phyloP scores from a whole-genome alignment of 108 stramenopile species.

The Nitzschia putrida region DNA sequence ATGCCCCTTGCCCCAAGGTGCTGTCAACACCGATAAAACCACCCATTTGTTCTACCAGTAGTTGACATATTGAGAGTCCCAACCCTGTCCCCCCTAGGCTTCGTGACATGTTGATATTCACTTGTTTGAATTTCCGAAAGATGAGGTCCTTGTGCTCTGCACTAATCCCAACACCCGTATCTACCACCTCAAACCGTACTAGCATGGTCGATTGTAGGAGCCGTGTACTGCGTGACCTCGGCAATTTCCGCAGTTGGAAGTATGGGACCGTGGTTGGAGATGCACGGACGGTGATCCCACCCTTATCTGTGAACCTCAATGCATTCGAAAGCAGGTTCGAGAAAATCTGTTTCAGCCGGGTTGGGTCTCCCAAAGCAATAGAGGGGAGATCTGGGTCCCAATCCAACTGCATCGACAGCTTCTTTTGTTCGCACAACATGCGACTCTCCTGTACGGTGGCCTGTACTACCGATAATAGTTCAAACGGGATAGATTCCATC shows the following conservation, averaged over 20 bases:
- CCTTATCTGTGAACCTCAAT: slow-evolving; percentile 54
- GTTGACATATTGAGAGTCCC: slow-evolving; percentile 52
- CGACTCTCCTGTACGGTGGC: slow-evolving; percentile 40
- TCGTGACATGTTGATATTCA: slow-evolving; percentile 33
- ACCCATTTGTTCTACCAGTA: slow-evolving; percentile 42
- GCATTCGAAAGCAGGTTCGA: slow-evolving; percentile 60
- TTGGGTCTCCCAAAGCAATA: slow-evolving; percentile 50
- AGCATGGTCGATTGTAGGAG: background rate
- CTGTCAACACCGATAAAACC: slow-evolving; percentile 48
- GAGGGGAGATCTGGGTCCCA: slow-evolving; percentile 22
- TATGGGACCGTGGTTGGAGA: background rate
- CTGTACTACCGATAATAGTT: slow-evolving; percentile 34
- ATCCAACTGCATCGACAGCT: slow-evolving; percentile 14
- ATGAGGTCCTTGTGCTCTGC: slow-evolving; percentile 31
- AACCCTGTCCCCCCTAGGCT: slow-evolving; percentile 58
- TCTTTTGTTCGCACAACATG: slow-evolving; percentile 33
- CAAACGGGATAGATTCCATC: slow-evolving; percentile 46
- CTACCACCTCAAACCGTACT: slow-evolving; percentile 42
- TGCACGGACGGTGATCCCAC: slow-evolving; percentile 9
- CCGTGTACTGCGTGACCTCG: background rate
- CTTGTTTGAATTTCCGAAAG: slow-evolving; percentile 55
- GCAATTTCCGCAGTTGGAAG: background rate
- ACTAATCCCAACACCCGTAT: slow-evolving; percentile 61
- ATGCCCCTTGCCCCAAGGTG: slow-evolving; percentile 30
- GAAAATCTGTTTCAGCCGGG: slow-evolving; percentile 57